These are phyloP conservation scores for Mucor indicus DNA, from an alignment of 371 early-diverging fungal genomes.

Conservation along the genomic window DNA sequence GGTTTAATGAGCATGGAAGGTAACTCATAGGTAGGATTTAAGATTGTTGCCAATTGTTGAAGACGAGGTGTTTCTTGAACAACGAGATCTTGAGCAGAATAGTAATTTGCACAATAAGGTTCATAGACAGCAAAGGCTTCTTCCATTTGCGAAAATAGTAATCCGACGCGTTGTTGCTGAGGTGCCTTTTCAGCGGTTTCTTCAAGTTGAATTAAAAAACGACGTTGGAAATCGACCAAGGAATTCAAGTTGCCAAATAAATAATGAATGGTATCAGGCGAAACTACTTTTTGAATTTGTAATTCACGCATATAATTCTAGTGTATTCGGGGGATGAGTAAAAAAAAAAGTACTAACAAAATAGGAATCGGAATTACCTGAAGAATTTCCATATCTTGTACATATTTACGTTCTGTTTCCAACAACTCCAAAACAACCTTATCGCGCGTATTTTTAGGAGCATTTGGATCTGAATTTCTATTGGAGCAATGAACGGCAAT, in stretches of 20 bases:
- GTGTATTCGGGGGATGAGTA: background rate
- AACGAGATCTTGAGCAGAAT: conserved; percentile 67
- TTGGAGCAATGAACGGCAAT: conserved; percentile 49
- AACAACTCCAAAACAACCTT: conserved; percentile 86
- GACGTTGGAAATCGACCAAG: conserved; percentile 93
- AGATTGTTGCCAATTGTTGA: conserved; percentile 58
- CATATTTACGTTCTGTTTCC: conserved; percentile 92
- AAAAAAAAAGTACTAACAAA: background rate
- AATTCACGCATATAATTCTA: conserved; percentile 62
- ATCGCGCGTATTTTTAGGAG: conserved; percentile 79
- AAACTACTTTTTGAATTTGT: conserved; percentile 57
- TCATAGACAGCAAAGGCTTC: conserved; percentile 91
- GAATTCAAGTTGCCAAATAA: conserved; percentile 92
- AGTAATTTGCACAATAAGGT: conserved; percentile 92
- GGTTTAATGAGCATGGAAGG: conserved; percentile 95
- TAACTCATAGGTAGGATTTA: conserved; percentile 85
- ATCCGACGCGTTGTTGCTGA: conserved; percentile 86
- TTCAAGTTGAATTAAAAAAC: conserved; percentile 91
- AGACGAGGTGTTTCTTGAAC: conserved; percentile 52
- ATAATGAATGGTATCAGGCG: conserved; percentile 72
- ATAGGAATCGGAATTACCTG: conserved; percentile 41
- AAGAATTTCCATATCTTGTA: conserved; percentile 84
- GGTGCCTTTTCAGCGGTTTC: conserved; percentile 70
- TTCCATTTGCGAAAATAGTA: conserved; percentile 75
- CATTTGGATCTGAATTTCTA: conserved; percentile 52